Evolutionary conservation across 352 stramenopile species (phyloP).

Genomic region (Pythium coloratum): DNA sequence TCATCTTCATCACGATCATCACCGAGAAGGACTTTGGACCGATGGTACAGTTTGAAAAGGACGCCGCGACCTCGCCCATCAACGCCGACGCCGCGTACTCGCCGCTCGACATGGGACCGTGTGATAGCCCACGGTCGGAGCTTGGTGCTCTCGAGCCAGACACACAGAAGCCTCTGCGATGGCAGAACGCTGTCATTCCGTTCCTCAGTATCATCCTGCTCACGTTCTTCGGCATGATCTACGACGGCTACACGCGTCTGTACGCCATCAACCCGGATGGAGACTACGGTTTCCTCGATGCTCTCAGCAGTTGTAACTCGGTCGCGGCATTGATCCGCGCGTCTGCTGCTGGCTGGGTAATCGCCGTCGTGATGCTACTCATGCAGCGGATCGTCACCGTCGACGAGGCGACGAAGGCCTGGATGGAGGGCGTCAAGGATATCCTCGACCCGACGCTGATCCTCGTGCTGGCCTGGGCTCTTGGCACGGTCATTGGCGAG

Average conservation of each 20-base stretch:
- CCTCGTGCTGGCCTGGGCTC: slow-evolving; percentile 88
- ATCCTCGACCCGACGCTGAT: slow-evolving; percentile 91
- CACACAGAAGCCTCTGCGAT: slow-evolving; percentile 68
- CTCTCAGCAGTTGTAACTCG: slow-evolving; percentile 77
- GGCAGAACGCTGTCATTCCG: slow-evolving; percentile 85
- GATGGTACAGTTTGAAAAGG: slow-evolving; percentile 87
- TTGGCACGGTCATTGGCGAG: slow-evolving; percentile 83
- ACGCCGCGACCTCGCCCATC: slow-evolving; percentile 71
- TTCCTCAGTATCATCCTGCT: slow-evolving; percentile 81
- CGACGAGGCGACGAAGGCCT: slow-evolving; percentile 85
- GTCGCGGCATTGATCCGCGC: slow-evolving; percentile 76
- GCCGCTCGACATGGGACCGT: slow-evolving; percentile 59
- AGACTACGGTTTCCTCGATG: slow-evolving; percentile 60
- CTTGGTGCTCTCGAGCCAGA: slow-evolving; percentile 72
- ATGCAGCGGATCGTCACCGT: slow-evolving; percentile 85
- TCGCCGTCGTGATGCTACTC: slow-evolving; percentile 70
- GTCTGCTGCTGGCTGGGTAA: slow-evolving; percentile 72
- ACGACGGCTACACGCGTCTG: slow-evolving; percentile 68
- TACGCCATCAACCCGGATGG: slow-evolving; percentile 45
- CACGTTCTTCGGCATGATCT: slow-evolving; percentile 88
- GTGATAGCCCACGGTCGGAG: slow-evolving; percentile 65
- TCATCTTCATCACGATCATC: slow-evolving; percentile 91
- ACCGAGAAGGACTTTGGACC: slow-evolving; percentile 87
- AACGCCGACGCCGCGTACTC: slow-evolving; percentile 58
- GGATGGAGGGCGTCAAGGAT: slow-evolving; percentile 91